Evolutionary conservation across 75 land plant genomes (phyloP).

Genomic region (Gnetum montanum): DNA sequence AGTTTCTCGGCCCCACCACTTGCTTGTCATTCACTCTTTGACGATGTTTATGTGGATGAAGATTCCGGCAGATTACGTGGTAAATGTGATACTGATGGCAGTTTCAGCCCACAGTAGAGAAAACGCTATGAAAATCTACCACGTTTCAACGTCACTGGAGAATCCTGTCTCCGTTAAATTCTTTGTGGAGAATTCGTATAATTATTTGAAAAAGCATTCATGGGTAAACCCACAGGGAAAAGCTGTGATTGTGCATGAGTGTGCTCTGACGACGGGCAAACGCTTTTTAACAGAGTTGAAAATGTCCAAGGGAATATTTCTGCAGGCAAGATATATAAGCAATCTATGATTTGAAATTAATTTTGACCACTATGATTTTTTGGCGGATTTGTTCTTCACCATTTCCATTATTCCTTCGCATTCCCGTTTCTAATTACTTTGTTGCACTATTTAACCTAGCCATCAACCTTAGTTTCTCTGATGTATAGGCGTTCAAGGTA

Average conservation of each 20-base stretch:
- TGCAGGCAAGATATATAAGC: constrained; percentile 9
- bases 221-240: constrained; percentile 26
- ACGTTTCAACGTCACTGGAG: constrained; percentile 49
- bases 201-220: constrained; percentile 33
- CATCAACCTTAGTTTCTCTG: no score
- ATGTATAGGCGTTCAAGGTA: no score
- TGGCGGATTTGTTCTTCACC: no score
- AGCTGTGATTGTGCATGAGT: constrained; percentile 20
- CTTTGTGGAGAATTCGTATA: constrained; percentile 17
- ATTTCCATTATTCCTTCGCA: no score
- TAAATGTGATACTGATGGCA: constrained; percentile 43
- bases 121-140: constrained; percentile 25
- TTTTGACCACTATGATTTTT: no score
- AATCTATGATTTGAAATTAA: neutral
- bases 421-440: no score
- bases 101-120: constrained; percentile 33
- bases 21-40: neutral
- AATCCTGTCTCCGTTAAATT: constrained; percentile 34
- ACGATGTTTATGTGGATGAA: constrained; percentile 5
- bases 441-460: no score
- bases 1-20: neutral
- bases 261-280: constrained; percentile 17
- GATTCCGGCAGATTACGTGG: constrained; percentile 79
- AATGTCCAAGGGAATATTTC: constrained; percentile 13
- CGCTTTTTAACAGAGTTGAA: constrained; percentile 26